A percentile compares a stretch with the other conserved stretches of the same genome.
Evolutionary conservation across 2,329 filamentous ascomycete species (phyloP).

Genomic region (Chaetomium globosum): DNA sequence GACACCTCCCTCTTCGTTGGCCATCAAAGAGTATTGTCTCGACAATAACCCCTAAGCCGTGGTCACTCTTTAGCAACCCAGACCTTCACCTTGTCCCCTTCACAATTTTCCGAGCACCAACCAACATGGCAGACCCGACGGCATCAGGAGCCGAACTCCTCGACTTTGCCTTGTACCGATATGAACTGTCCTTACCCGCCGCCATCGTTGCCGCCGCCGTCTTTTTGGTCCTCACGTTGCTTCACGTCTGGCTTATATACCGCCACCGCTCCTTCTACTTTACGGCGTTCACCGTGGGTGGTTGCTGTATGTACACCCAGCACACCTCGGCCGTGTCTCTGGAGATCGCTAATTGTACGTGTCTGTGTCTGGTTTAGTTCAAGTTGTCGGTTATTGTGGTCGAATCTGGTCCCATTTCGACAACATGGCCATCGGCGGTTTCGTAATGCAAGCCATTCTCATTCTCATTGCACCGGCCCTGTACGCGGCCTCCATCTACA

Average conservation of each 20-base stretch:
- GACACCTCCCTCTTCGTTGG: not conserved
- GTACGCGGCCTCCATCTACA: constrained; percentile 33
- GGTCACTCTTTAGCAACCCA: not conserved
- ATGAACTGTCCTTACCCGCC: constrained; percentile 1
- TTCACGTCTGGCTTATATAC: constrained; percentile 10
- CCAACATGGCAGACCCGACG: not conserved
- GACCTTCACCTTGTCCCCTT: not conserved
- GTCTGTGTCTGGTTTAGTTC: not conserved
- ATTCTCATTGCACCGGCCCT: constrained; percentile 29
- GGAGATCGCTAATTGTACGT: not conserved
- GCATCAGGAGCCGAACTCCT: not conserved
- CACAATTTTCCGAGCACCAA: not conserved
- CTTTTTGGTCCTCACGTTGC: constrained; percentile 5
- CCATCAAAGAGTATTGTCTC: not conserved
- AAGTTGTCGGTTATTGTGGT: constrained; percentile 1
- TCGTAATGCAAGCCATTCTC: constrained; percentile 25
- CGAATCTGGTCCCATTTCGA: constrained; percentile 9
- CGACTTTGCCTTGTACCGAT: constrained; percentile 11
- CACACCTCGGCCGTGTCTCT: not conserved
- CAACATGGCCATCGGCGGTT: not conserved
- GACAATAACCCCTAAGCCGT: not conserved
- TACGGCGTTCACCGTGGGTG: constrained; percentile 1
- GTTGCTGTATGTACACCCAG: constrained; percentile 3
- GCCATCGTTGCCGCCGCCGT: not conserved
- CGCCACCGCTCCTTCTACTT: constrained; percentile 9